phyloP scores from a whole-genome alignment of 2,329 filamentous ascomycete species.

The Graphiopsis chlorocephala region DNA sequence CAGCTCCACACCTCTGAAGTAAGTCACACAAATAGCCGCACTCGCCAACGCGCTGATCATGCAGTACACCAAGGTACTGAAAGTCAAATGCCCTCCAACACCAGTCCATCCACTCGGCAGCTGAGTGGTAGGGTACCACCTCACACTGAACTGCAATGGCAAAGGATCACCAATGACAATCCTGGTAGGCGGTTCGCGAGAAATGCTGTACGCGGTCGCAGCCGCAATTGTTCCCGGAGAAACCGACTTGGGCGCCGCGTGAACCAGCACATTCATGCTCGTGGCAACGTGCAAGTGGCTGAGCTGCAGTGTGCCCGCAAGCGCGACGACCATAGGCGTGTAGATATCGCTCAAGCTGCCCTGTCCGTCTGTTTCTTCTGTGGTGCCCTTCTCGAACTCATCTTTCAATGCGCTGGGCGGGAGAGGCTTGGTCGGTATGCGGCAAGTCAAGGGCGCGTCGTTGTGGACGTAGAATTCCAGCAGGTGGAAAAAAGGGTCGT shows the following conservation, averaged over 20 bases:
- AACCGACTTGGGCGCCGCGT: slow-evolving; percentile 55
- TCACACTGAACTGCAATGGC: slow-evolving; percentile 72
- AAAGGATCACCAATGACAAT: slow-evolving; percentile 86
- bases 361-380: slow-evolving; percentile 37
- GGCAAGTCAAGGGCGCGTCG: slow-evolving; percentile 89
- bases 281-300: slow-evolving; percentile 90
- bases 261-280: slow-evolving; percentile 83
- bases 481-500: slow-evolving; percentile 79
- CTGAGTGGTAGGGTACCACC: slow-evolving; percentile 78
- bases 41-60: slow-evolving; percentile 47
- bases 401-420: slow-evolving; percentile 37
- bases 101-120: slow-evolving; percentile 59
- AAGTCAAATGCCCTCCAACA: slow-evolving; percentile 51
- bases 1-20: slow-evolving; percentile 53
- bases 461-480: slow-evolving; percentile 98
- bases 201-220: slow-evolving; percentile 78
- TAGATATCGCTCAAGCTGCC: slow-evolving; percentile 49
- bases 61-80: slow-evolving; percentile 50
- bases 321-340: slow-evolving; percentile 81
- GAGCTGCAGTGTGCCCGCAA: slow-evolving; percentile 83
- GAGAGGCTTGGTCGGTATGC: slow-evolving; percentile 75
- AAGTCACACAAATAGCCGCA: slow-evolving; percentile 52
- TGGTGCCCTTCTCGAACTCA: slow-evolving; percentile 33
- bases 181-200: slow-evolving; percentile 56
- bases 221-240: slow-evolving; percentile 77